These are phyloP conservation scores for Thoreauomyces humboldtii DNA, from an alignment of 192 early-diverging fungal genomes.

Conservation along the genomic window DNA sequence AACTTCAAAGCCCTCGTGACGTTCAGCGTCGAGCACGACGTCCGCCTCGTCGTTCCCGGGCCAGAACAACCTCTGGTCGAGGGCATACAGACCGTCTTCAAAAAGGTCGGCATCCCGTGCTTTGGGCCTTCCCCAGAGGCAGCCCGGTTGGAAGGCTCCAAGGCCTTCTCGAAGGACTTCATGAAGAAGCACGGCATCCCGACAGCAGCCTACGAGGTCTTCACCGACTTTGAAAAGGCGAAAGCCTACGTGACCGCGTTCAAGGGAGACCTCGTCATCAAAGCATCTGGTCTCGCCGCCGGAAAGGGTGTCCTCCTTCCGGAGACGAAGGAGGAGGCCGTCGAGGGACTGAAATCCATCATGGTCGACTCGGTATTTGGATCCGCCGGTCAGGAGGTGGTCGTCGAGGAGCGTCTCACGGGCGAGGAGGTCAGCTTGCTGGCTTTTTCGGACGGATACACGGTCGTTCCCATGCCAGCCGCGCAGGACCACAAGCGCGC, in stretches of 20 bases:
- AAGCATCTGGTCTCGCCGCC: constrained; percentile 95
- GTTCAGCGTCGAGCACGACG: constrained; percentile 77
- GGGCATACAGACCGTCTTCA: constrained; percentile 81
- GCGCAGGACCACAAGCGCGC: constrained; percentile 99
- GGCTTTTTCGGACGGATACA: constrained; percentile 94
- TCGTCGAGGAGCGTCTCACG: constrained; percentile 90
- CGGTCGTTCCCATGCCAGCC: constrained; percentile 80
- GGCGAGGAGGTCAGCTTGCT: constrained; percentile 94
- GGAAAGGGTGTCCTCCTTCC: constrained; percentile 98
- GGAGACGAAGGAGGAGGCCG: constrained; percentile 76
- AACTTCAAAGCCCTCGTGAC: constrained; percentile 74
- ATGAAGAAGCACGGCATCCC: constrained; percentile 96
- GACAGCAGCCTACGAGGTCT: constrained; percentile 85
- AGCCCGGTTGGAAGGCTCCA: constrained; percentile 93
- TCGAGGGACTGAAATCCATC: constrained; percentile 78
- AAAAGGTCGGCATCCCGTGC: constrained; percentile 83
- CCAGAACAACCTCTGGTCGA: constrained; percentile 97
- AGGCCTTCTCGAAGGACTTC: constrained; percentile 98
- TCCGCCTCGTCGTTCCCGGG: constrained; percentile 85
- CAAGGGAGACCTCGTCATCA: constrained; percentile 76
- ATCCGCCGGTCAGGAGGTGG: constrained; percentile 70
- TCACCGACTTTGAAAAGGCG: constrained; percentile 76
- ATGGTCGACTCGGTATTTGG: constrained; percentile 94
- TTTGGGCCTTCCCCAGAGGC: constrained; percentile 91
- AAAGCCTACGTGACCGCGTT: constrained; percentile 58